phyloP scores from a whole-genome alignment of 352 stramenopile genomes.

The Plasmopara halstedii region DNA sequence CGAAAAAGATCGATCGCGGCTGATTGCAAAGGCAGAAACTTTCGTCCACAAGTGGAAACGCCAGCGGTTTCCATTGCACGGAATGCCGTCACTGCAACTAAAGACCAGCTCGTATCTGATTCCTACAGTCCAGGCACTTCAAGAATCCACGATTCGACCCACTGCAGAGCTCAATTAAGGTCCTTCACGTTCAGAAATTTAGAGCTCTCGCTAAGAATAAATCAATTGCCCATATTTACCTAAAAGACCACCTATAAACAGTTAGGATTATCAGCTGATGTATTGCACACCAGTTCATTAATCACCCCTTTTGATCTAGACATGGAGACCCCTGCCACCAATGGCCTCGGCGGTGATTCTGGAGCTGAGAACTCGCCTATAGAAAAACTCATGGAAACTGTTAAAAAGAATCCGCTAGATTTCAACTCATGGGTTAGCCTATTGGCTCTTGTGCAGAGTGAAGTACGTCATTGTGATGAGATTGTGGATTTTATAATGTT shows the following conservation, averaged over 20 bases:
- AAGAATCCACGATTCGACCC: slow-evolving; percentile 10
- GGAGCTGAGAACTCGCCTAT: slow-evolving; percentile 27
- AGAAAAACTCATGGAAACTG: slow-evolving; percentile 38
- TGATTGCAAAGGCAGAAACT: slow-evolving; percentile 20
- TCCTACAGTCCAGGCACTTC: slow-evolving; percentile 20
- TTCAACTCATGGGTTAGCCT: slow-evolving; percentile 77
- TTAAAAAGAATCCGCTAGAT: slow-evolving; percentile 66
- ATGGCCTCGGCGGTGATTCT: slow-evolving; percentile 3
- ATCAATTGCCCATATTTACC: too few relatives aligned
- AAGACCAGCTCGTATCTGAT: slow-evolving; percentile 32
- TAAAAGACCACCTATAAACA: slow-evolving; percentile 15
- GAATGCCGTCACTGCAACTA: slow-evolving; percentile 32
- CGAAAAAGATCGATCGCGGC: slow-evolving; percentile 2
- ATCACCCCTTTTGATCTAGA: too few relatives aligned
- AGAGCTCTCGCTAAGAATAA: slow-evolving; percentile 26
- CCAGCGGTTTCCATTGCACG: slow-evolving; percentile 41
- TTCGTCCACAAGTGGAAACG: slow-evolving; percentile 31
- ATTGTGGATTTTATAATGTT: too few relatives aligned
- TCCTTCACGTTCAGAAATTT: slow-evolving; percentile 31
- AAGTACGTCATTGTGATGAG: slow-evolving; percentile 22
- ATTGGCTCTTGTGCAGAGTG: slow-evolving; percentile 57
- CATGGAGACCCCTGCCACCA: slow-evolving; percentile 21
- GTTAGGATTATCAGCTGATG: slow-evolving; percentile 13
- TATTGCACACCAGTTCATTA: slow-evolving; percentile 1
- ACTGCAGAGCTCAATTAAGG: slow-evolving; percentile 27